These are phyloP conservation scores for Petunia hybrid DNA, from an alignment of 305 asterid species.

Conservation along the genomic window DNA sequence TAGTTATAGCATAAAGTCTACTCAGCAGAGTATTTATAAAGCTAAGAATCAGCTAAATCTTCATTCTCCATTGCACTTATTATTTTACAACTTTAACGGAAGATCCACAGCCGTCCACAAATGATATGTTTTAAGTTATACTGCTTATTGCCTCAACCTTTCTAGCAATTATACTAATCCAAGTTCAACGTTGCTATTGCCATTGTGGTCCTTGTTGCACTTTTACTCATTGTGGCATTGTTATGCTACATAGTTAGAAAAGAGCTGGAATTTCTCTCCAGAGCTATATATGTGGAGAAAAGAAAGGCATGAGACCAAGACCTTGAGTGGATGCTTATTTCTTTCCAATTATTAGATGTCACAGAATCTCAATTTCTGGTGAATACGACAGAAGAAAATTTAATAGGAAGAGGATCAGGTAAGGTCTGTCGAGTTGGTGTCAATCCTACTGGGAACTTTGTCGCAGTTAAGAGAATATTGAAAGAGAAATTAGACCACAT, in stretches of 20 bases:
- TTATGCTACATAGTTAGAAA: neutral
- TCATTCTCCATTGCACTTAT: no score
- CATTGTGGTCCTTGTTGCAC: neutral
- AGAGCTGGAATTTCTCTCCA: neutral
- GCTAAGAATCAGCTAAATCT: no score
- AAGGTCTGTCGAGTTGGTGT: conserved; percentile 45
- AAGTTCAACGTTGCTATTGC: neutral
- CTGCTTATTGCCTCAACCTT: neutral
- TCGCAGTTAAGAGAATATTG: conserved; percentile 80
- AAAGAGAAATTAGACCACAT: conserved; percentile 54
- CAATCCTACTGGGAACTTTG: conserved; percentile 44
- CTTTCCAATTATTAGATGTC: conserved; percentile 76
- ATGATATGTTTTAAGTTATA: no score
- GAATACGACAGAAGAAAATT: conserved; percentile 55
- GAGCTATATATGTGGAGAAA: conserved; percentile 45
- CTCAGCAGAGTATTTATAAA: no score
- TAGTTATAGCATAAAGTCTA: no score
- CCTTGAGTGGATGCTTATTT: conserved; percentile 72
- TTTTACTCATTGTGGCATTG: neutral
- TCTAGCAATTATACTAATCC: neutral
- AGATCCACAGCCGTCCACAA: no score
- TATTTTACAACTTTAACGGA: no score
- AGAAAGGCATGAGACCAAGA: conserved; percentile 45
- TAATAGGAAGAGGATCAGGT: conserved; percentile 86
- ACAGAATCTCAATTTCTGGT: conserved; percentile 62